Percentiles rank a stretch among this genome's conserved stretches.
phyloP scores from a whole-genome alignment of 1,284 basidiomycete species.

The Pseudozyma thailandica region DNA sequence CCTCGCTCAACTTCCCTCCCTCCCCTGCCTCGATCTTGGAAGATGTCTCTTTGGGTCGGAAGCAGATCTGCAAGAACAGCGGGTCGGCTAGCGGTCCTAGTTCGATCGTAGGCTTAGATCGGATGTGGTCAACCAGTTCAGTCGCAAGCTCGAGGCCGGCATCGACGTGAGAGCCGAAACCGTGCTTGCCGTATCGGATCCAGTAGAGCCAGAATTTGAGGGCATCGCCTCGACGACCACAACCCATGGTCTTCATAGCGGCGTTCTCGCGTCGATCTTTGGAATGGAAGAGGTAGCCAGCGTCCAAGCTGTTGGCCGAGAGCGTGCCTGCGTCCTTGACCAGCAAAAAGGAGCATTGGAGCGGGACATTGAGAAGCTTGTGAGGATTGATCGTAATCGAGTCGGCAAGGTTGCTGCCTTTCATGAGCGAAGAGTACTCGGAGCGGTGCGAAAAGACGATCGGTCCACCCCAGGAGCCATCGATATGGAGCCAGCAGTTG shows the following conservation, averaged over 20 bases:
- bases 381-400: constrained; percentile 69
- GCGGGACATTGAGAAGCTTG: constrained; percentile 69
- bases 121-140: constrained; percentile 44
- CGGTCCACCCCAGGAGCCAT: constrained; percentile 69
- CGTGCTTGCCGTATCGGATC: constrained; percentile 66
- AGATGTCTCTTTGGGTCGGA: constrained; percentile 38
- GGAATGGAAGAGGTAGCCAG: constrained; percentile 69
- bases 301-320: constrained; percentile 68
- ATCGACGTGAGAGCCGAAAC: constrained; percentile 64
- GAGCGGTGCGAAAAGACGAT: constrained; percentile 64
- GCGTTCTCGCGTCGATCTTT: constrained; percentile 42
- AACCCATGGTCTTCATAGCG: constrained; percentile 66
- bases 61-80: constrained; percentile 63
- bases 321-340: constrained; percentile 64
- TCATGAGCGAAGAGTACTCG: constrained; percentile 45
- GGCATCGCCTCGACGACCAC: constrained; percentile 69
- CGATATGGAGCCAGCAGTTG: constrained; percentile 69
- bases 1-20: background rate
- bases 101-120: constrained; percentile 41
- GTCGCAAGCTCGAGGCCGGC: constrained; percentile 50
- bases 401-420: constrained; percentile 63
- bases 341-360: constrained; percentile 69
- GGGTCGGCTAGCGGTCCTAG: constrained; percentile 53
- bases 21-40: background rate
- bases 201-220: constrained; percentile 70